Conservation (phyloP, 495 filamentous ascomycete genomes). For the Daldinia vernicosa region DNA sequence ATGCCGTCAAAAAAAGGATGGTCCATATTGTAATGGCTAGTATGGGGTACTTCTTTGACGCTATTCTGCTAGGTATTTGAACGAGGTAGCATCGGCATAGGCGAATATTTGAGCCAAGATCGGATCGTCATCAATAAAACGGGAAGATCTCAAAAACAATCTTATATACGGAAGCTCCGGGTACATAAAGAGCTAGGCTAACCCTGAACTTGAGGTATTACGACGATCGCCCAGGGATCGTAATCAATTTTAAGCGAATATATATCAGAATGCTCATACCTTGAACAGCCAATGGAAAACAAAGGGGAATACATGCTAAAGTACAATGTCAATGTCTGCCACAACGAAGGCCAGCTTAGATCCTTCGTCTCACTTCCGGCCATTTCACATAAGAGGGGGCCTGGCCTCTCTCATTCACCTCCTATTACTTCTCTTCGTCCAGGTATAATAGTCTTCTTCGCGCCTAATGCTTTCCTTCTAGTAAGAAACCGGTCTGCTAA, state of each 20-base stretch:
- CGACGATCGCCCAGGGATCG: constrained; percentile 11
- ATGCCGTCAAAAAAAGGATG: too few relatives aligned
- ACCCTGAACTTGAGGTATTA: constrained; percentile 4
- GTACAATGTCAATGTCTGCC: constrained; percentile 39
- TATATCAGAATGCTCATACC: constrained; percentile 37
- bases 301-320: constrained; percentile 44
- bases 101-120: neutral
- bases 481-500: constrained; percentile 15
- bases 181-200: neutral
- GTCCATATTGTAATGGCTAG: too few relatives aligned
- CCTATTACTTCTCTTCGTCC: constrained; percentile 26
- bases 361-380: constrained; percentile 27
- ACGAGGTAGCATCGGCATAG: neutral
- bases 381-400: constrained; percentile 4
- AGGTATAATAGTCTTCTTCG: constrained; percentile 12
- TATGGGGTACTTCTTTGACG: too few relatives aligned
- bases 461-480: neutral
- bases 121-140: neutral
- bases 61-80: too few relatives aligned
- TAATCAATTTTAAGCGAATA: constrained; percentile 30
- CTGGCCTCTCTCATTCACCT: constrained; percentile 4
- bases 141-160: neutral
- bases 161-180: neutral
- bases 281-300: constrained; percentile 24
- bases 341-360: constrained; percentile 30